Base-by-base conservation (phyloP, 139 green algal genomes). In the Spirogloea muscicola region DNA sequence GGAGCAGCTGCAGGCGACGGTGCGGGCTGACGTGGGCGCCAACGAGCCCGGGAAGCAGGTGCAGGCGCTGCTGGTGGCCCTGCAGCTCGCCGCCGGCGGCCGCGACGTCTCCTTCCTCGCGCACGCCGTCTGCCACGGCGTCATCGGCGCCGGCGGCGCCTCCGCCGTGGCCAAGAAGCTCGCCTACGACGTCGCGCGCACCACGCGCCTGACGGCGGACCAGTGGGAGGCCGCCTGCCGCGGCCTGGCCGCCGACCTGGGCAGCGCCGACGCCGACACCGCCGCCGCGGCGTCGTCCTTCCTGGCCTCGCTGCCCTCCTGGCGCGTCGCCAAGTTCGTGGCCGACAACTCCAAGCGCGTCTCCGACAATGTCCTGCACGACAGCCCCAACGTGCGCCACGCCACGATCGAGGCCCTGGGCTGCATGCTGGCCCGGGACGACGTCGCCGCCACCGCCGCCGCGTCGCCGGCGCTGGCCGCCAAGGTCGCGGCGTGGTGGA, bases 201-300 rank as follows among this genome's bases (percentile, higher is more conserved):
- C 21, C 72, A 66, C 62, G 39, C 66, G 71, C 29, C 38, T 78
- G n/a, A 72, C 72, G 34, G 33, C 48, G 0, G 60, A 76, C 18
- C n/a, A 78, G 18, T 80, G 72, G 72, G 72, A 80, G 6, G 57
- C 31, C 2, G 64, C 77, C 16, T 80, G 72, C 13, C 29, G 61
- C 7, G 52, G 72, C 46, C 34, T 80, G 29, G 9, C 33, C 34
- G 58, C 64, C 21, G 51, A 74, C 36, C 27, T 80, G n/a, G 33
- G 7, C 7, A 62, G 7, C 13, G 10, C 18, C 6, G 72, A 80
- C 40, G 29, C 42, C 16, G 72, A 80, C 21, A 39, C 58, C 29
- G 41, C 43, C 29, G 72, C 72, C 0, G 63, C 64, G 25, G 27
- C 60, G 43, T 5, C 67, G 1, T 21, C 63, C 5, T 80, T 80